Evolutionary conservation across 2,329 filamentous ascomycete species (phyloP).

Genomic region (Aspergillus fumigatus): DNA sequence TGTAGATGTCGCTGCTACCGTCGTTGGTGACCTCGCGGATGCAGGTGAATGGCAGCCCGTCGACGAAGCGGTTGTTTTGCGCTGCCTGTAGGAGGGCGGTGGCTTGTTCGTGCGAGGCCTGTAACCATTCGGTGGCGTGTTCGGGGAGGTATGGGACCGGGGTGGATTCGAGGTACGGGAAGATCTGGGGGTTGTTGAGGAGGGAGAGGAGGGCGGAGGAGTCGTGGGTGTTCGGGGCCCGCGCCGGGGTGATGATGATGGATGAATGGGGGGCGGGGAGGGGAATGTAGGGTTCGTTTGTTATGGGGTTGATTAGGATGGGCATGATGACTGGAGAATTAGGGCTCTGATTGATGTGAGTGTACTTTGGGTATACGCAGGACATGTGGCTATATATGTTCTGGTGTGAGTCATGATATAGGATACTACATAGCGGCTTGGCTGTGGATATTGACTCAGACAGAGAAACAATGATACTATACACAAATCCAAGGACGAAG

Average conservation of each 20-base stretch:
- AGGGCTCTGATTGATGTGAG: neutral
- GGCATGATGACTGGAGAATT: slow-evolving; percentile 11
- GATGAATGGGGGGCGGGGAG: slow-evolving; percentile 19
- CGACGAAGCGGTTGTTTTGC: slow-evolving; percentile 4
- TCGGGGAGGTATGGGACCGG: slow-evolving; percentile 23
- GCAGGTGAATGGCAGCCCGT: slow-evolving; percentile 19
- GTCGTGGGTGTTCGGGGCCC: slow-evolving; percentile 8
- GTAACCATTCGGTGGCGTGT: slow-evolving; percentile 14
- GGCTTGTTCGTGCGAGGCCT: slow-evolving; percentile 3
- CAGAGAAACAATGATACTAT: neutral
- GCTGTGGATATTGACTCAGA: neutral
- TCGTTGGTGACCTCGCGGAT: slow-evolving; percentile 10
- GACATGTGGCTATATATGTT: neutral
- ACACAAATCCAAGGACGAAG: neutral
- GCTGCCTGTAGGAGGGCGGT: neutral
- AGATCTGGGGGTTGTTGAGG: slow-evolving; percentile 24
- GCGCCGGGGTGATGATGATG: slow-evolving; percentile 25
- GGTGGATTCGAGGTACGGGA: slow-evolving; percentile 17
- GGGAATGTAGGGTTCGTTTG: slow-evolving; percentile 23
- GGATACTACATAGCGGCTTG: neutral
- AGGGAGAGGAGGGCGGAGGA: slow-evolving; percentile 8
- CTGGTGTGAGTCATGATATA: neutral
- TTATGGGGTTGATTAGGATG: slow-evolving; percentile 11
- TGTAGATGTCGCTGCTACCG: neutral
- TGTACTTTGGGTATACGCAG: neutral